A percentile compares a stretch with the other conserved stretches of the same genome.
Evolutionary conservation across 1,139 yeast species (phyloP).

Genomic region (Scheffersomyces quercinus): DNA sequence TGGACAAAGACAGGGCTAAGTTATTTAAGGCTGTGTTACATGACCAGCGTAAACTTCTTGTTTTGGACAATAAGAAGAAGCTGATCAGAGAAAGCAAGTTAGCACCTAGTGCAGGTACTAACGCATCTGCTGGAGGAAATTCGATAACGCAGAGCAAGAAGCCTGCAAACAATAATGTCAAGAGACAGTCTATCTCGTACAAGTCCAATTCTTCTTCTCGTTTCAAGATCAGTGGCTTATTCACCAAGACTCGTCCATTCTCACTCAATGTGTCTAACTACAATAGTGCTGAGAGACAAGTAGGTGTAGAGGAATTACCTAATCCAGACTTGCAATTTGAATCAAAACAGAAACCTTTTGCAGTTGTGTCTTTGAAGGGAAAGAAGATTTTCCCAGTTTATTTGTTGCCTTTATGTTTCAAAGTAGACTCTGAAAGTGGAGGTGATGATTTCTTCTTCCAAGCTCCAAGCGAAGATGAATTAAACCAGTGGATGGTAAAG

Average conservation of each 20-base stretch:
- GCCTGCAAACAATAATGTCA: constrained; percentile 32
- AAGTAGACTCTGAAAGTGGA: constrained; percentile 54
- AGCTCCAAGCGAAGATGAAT: constrained; percentile 61
- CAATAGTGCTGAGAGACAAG: constrained; percentile 43
- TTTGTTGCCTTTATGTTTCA: constrained; percentile 56
- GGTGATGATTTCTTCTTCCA: constrained; percentile 68
- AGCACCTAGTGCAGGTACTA: constrained; percentile 5
- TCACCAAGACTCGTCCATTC: constrained; percentile 41
- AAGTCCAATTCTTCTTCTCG: constrained; percentile 38
- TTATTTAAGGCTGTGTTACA: constrained; percentile 34
- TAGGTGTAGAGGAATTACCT: constrained; percentile 62
- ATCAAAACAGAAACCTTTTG: constrained; percentile 54
- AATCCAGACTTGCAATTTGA: constrained; percentile 43
- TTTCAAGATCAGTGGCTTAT: constrained; percentile 46
- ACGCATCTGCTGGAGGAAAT: constrained; percentile 1
- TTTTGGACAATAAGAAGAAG: constrained; percentile 38
- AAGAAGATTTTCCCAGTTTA: constrained; percentile 57
- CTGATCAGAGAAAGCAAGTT: constrained; percentile 18
- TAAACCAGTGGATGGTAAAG: constrained; percentile 72
- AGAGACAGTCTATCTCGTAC: constrained; percentile 45
- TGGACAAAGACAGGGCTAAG: constrained; percentile 28
- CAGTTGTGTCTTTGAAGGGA: constrained; percentile 55
- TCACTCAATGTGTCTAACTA: constrained; percentile 27
- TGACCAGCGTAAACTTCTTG: constrained; percentile 37
- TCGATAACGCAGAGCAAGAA: constrained; percentile 25